phyloP scores from a whole-genome alignment of 768 basidiomycete genomes.

The Auricularia heimuer region DNA sequence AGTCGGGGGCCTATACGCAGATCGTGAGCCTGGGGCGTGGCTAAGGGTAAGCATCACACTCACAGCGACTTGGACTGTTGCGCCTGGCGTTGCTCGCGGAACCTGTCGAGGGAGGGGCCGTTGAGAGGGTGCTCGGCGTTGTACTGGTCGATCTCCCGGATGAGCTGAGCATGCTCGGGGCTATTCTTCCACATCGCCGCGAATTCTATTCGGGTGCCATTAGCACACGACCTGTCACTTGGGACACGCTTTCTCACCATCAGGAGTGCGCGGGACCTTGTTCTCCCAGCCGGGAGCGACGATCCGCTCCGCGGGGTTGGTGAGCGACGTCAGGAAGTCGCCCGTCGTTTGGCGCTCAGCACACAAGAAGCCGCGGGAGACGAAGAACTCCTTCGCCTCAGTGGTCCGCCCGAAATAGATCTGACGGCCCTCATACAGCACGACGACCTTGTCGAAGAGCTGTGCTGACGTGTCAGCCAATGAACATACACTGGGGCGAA shows the following conservation, averaged over 20 bases:
- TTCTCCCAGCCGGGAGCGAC: constrained; percentile 25
- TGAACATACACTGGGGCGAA: too few species aligned
- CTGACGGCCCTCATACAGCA: constrained; percentile 38
- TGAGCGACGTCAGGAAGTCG: constrained; percentile 37
- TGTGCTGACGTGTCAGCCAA: constrained; percentile 7
- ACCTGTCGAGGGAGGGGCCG: constrained; percentile 19
- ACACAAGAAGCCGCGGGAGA: constrained; percentile 36
- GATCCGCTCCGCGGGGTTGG: constrained; percentile 29
- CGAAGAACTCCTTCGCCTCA: constrained; percentile 35
- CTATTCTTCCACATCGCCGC: constrained; percentile 28
- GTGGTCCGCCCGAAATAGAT: constrained; percentile 37
- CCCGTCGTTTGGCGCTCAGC: constrained; percentile 36
- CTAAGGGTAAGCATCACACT: constrained; percentile 6
- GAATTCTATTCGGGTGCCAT: constrained; percentile 22
- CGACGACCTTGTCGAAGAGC: constrained; percentile 36
- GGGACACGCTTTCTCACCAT: not conserved
- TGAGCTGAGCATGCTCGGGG: constrained; percentile 19
- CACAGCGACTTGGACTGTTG: constrained; percentile 31
- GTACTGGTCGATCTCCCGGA: constrained; percentile 24
- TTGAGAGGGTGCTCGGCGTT: constrained; percentile 21
- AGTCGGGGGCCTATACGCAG: constrained; percentile 7
- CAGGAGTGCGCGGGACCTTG: constrained; percentile 32
- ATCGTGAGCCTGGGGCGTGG: not conserved
- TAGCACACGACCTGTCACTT: not conserved
- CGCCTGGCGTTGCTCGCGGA: constrained; percentile 21